Evolutionary conservation across 768 basidiomycete species (phyloP), one percentile per base, ranked within the genome.

Genomic region (Phylloporus sp.): DNA sequence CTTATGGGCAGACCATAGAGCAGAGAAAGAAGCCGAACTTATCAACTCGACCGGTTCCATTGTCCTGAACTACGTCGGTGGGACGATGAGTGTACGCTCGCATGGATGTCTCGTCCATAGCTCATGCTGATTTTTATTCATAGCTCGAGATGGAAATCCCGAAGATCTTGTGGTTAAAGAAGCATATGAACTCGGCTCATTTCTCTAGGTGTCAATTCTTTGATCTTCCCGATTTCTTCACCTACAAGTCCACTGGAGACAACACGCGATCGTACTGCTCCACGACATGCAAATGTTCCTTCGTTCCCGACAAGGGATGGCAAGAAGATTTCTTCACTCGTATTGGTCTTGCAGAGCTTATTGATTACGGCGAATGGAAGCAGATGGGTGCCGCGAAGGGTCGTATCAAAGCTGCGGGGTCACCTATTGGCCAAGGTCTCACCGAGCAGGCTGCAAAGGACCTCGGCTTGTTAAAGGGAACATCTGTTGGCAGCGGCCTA

Each of bases 91-190:
- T 65, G 94, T 90, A 73, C 61, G 75, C 71, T 50, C 18, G 6
- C 43, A 6, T 48, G 28, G 36, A 16, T 32, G 11, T 24, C 47
- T 43, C 22, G 11, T 22, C 12, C 27, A 39, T 50, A 15, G 32
- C 47, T 45, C 45, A 22, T 52, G n/a, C 46, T 55, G 38, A 60
- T 48, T 16, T 46, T 23, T 31, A 26, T 32, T 40, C 35, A 24
- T 56, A 97, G 91, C 80, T 97, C 38, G 95, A 98, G 70, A 98
- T 98, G 97, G 95, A 97, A 71, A 83, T 97, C 39, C 95, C 95
- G 0, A 98, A 98, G 70, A 87, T 95, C 27, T 82, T 98, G 26
- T 98, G 97, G 97, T 79, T 98, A 38, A 97, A 95, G 70, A 85
- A 82, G 53, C 77, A 88, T 72, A 95, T 98, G 94, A 64, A 78